A percentile compares a stretch with the other conserved stretches of the same genome.
These are phyloP conservation scores for Fusarium sp. DNA, from an alignment of 2,329 filamentous ascomycete species.

Conservation along the genomic window DNA sequence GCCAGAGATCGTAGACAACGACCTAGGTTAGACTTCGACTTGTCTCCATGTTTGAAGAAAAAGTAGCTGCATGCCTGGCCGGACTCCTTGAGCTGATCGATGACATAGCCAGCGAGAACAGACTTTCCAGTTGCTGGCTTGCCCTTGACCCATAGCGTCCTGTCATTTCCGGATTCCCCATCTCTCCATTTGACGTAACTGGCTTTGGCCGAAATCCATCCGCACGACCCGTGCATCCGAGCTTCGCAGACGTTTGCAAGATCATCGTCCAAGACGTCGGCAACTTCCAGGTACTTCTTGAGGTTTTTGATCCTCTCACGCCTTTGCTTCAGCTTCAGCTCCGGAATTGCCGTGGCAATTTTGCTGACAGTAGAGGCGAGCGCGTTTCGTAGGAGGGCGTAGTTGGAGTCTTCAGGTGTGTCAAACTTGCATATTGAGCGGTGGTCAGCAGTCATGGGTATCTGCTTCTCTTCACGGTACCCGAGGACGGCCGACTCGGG, in stretches of 20 bases:
- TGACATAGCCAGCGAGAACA: constrained; percentile 45
- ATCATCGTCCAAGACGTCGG: constrained; percentile 23
- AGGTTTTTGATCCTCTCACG: constrained; percentile 11
- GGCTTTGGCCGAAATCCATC: constrained; percentile 24
- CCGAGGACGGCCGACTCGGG: constrained; percentile 55
- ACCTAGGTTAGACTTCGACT: constrained; percentile 33
- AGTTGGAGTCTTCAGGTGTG: constrained; percentile 50
- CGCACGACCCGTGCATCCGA: constrained; percentile 23
- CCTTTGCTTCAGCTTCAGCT: constrained; percentile 1
- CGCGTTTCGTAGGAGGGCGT: constrained; percentile 46
- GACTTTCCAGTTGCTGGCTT: constrained; percentile 50
- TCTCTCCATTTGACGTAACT: constrained; percentile 27
- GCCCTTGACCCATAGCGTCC: constrained; percentile 38
- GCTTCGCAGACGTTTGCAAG: constrained; percentile 14
- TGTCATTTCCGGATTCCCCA: constrained; percentile 8
- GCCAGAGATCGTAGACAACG: constrained; percentile 45
- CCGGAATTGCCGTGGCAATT: constrained; percentile 2
- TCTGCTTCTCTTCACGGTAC: constrained; percentile 52
- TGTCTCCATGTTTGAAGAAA: constrained; percentile 42
- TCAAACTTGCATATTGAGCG: constrained; percentile 55
- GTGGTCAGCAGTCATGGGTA: constrained; percentile 53
- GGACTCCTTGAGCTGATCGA: constrained; percentile 39
- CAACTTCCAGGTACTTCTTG: constrained; percentile 22
- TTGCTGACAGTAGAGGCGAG: constrained; percentile 37
- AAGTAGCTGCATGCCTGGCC: constrained; percentile 32